These are phyloP conservation scores for Candida patagonica DNA, from an alignment of 805 yeast genomes.

Conservation along the genomic window DNA sequence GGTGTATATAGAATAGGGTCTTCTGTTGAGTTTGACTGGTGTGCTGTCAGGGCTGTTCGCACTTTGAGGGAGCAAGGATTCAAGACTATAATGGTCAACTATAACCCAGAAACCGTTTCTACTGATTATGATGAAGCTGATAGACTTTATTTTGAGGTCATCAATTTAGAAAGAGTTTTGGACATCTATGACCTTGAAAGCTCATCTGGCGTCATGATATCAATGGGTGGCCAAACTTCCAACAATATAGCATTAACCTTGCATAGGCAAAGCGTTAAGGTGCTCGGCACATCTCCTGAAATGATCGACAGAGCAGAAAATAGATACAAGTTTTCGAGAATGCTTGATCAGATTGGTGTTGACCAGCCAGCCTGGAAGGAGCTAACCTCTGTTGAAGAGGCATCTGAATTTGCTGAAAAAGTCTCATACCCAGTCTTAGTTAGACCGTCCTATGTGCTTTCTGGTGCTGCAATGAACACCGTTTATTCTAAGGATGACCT, in stretches of 20 bases:
- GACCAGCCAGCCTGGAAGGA: constrained; percentile 99
- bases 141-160: constrained; percentile 90
- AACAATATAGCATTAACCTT: constrained; percentile 90
- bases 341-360: constrained; percentile 92
- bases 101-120: constrained; percentile 98
- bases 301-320: constrained; percentile 98
- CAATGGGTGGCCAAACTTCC: constrained; percentile 99
- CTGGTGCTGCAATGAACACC: constrained; percentile 99
- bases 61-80: constrained; percentile 77
- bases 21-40: constrained; percentile 98
- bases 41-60: constrained; percentile 96
- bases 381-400: constrained; percentile 84
- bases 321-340: constrained; percentile 94
- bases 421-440: constrained; percentile 93
- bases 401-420: constrained; percentile 81
- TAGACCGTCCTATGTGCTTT: constrained; percentile 92
- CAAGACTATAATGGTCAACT: constrained; percentile 94
- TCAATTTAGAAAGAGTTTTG: constrained; percentile 85
- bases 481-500: constrained; percentile 85
- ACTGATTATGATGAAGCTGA: constrained; percentile 98
- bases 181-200: constrained; percentile 91
- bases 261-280: constrained; percentile 90
- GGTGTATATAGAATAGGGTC: constrained; percentile 99
- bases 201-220: constrained; percentile 83
- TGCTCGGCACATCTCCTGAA: constrained; percentile 94